Evolutionary conservation across 192 early-diverging fungal species (phyloP).

Genomic region (Rhizophagus prolifer): DNA sequence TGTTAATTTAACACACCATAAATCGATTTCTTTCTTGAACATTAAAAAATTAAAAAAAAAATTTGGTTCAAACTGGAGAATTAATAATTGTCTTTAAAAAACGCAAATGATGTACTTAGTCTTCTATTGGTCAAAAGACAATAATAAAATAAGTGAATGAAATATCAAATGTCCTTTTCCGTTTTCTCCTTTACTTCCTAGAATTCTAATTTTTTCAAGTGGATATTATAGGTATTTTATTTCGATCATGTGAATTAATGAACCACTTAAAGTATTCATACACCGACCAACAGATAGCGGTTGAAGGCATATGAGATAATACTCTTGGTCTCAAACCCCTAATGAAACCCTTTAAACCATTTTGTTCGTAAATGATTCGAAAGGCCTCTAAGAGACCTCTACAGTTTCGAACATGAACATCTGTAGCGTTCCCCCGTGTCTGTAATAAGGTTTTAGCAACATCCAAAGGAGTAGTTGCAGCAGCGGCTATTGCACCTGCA

Average conservation of each 20-base stretch:
- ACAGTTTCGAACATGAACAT: slow-evolving; percentile 67
- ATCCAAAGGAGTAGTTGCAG: slow-evolving; percentile 92
- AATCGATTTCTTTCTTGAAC: too few relatives aligned
- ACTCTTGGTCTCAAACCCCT: slow-evolving; percentile 81
- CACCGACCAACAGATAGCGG: slow-evolving; percentile 94
- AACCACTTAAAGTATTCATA: slow-evolving; percentile 86
- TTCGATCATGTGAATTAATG: slow-evolving; percentile 36
- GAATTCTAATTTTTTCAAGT: not conserved
- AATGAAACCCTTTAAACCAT: slow-evolving; percentile 78
- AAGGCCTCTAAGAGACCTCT: slow-evolving; percentile 70
- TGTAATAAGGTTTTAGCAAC: slow-evolving; percentile 96
- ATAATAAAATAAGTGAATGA: too few relatives aligned
- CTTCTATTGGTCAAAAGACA: not conserved
- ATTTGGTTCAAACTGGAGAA: not conserved
- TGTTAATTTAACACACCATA: too few relatives aligned
- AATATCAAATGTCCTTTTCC: not conserved
- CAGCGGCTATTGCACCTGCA: slow-evolving; percentile 86
- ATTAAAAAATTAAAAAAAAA: too few relatives aligned
- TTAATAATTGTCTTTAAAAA: not conserved
- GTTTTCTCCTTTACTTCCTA: not conserved
- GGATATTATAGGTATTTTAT: not conserved
- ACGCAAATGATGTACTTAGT: not conserved
- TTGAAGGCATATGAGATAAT: slow-evolving; percentile 88
- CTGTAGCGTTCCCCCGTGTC: slow-evolving; percentile 77
- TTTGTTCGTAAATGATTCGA: slow-evolving; percentile 70